These are phyloP conservation scores for Ogataea trehalophila DNA, from an alignment of 805 yeast genomes.

Conservation along the genomic window DNA sequence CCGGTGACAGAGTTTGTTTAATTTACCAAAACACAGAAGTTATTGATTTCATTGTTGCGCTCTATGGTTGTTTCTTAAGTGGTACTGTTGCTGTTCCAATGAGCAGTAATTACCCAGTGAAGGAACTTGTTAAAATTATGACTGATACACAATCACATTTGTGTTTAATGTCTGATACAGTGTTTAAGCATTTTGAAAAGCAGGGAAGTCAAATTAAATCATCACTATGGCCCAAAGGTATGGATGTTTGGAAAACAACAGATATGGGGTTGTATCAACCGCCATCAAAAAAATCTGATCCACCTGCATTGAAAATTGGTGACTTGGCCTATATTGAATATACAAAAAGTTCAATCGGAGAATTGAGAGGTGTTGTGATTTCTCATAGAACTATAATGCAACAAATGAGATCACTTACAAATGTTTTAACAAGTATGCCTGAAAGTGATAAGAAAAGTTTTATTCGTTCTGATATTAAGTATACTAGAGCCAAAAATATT, in stretches of 20 bases:
- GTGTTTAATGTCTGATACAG: constrained; percentile 76
- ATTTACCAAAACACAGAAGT: constrained; percentile 82
- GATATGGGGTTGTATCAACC: constrained; percentile 73
- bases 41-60: constrained; percentile 77
- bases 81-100: constrained; percentile 95
- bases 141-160: constrained; percentile 70
- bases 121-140: constrained; percentile 69
- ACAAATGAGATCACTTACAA: constrained; percentile 75
- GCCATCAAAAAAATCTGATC: constrained; percentile 50
- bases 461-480: constrained; percentile 48
- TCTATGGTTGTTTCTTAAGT: constrained; percentile 88
- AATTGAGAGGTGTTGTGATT: constrained; percentile 86
- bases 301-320: constrained; percentile 66
- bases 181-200: constrained; percentile 69
- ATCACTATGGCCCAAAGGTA: constrained; percentile 62
- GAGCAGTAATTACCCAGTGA: constrained; percentile 62
- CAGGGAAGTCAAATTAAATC: constrained; percentile 32
- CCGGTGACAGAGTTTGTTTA: constrained; percentile 79
- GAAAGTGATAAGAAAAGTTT: constrained; percentile 34
- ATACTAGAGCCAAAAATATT: constrained; percentile 44
- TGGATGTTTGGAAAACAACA: constrained; percentile 75
- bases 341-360: constrained; percentile 85
- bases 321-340: constrained; percentile 93
- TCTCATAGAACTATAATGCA: constrained; percentile 84
- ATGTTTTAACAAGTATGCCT: constrained; percentile 63